Percentiles rank a stretch among this genome's conserved stretches.
phyloP scores from a whole-genome alignment of 805 yeast genomes.

The Clavispora vitiphila region DNA sequence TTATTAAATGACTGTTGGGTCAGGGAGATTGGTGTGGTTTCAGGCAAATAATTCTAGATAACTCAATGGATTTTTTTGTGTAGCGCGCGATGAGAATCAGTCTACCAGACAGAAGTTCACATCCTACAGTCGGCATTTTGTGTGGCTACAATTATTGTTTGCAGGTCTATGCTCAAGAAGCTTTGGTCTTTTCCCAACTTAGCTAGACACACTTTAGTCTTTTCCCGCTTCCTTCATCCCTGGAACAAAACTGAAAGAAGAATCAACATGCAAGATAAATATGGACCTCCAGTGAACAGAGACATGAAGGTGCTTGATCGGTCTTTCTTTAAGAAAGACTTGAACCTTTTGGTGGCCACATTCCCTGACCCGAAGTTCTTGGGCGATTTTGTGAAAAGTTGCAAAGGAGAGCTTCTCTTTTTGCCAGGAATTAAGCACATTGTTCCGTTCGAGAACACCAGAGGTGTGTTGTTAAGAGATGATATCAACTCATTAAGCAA shows the following conservation, averaged over 20 bases:
- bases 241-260: constrained; percentile 24
- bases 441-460: constrained; percentile 35
- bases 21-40: not conserved
- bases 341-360: constrained; percentile 61
- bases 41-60: not conserved
- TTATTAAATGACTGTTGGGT: not conserved
- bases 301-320: constrained; percentile 65
- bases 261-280: constrained; percentile 23
- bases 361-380: constrained; percentile 64
- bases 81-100: constrained; percentile 11
- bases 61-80: constrained; percentile 2
- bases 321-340: constrained; percentile 50
- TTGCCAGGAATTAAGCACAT: constrained; percentile 71
- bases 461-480: constrained; percentile 61
- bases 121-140: not conserved
- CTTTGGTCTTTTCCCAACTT: not conserved
- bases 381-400: constrained; percentile 55
- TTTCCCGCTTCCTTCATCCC: constrained; percentile 6
- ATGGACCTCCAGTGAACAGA: constrained; percentile 64
- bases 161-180: not conserved
- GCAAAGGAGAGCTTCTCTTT: constrained; percentile 57
- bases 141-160: not conserved
- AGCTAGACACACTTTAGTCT: not conserved
- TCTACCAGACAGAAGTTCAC: not conserved
- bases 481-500: constrained; percentile 36